phyloP scores from a whole-genome alignment of 1,139 yeast species.

The Magnusiomyces suaveolens region DNA sequence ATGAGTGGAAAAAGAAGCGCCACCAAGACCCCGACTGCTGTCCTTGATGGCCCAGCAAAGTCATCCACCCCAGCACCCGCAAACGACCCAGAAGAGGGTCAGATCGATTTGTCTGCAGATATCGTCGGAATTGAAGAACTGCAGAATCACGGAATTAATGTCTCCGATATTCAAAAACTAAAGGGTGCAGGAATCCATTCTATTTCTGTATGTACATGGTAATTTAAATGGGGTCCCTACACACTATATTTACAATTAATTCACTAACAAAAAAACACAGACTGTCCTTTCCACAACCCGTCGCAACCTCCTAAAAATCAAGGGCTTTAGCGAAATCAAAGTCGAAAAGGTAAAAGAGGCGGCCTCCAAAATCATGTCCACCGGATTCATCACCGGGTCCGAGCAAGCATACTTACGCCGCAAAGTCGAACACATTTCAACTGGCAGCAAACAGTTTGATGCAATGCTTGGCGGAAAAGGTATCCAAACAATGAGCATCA shows the following conservation, averaged over 20 bases:
- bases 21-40: constrained; percentile 4
- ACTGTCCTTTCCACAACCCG: constrained; percentile 47
- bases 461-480: constrained; percentile 47
- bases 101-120: constrained; percentile 10
- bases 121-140: constrained; percentile 44
- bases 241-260: too few species aligned
- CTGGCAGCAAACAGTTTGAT: constrained; percentile 48
- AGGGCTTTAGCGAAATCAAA: constrained; percentile 49
- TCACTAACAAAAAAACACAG: constrained; percentile 22
- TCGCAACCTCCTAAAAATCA: constrained; percentile 43
- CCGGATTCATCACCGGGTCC: constrained; percentile 48
- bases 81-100: constrained; percentile 3
- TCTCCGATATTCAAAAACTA: constrained; percentile 47
- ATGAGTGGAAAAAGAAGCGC: constrained; percentile 11
- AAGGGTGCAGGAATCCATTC: constrained; percentile 47
- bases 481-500: constrained; percentile 49
- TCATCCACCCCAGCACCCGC: constrained; percentile 9
- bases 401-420: constrained; percentile 43
- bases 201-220: constrained; percentile 37
- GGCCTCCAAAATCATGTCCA: constrained; percentile 41
- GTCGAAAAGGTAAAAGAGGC: constrained; percentile 57
- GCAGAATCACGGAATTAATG: constrained; percentile 50
- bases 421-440: constrained; percentile 40
- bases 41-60: constrained; percentile 1
- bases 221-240: too few species aligned